These are phyloP conservation scores for Colletotrichum ledebouriae DNA, from an alignment of 2,329 filamentous ascomycete species.

Conservation along the genomic window DNA sequence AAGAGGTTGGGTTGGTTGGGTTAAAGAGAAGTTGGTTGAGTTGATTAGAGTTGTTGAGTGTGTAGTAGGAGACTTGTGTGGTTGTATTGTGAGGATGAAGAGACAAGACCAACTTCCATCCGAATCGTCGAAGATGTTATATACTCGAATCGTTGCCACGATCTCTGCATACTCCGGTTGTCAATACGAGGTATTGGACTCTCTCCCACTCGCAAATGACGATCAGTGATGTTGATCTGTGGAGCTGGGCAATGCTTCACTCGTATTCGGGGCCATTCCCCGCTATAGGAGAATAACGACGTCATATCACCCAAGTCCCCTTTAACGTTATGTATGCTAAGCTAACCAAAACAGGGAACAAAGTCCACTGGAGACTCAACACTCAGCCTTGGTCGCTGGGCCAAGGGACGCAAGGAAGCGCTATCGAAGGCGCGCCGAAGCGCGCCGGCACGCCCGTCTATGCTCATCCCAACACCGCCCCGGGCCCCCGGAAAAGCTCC, in stretches of 20 bases:
- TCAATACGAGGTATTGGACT: slow-evolving; percentile 25
- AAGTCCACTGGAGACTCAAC: slow-evolving; percentile 14
- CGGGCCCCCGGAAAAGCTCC: slow-evolving; percentile 15
- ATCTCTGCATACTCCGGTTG: slow-evolving; percentile 5
- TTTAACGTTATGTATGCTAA: slow-evolving; percentile 24
- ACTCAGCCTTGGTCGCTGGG: not conserved
- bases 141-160: slow-evolving; percentile 7
- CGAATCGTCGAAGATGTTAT: not conserved
- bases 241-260: slow-evolving; percentile 10
- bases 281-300: slow-evolving; percentile 27
- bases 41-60: slow-evolving; percentile 8
- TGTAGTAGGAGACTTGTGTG: slow-evolving; percentile 8
- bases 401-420: slow-evolving; percentile 12
- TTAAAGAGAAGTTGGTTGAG: slow-evolving; percentile 5
- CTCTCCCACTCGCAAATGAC: slow-evolving; percentile 24
- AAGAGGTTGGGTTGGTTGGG: not conserved
- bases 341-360: slow-evolving; percentile 26
- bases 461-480: slow-evolving; percentile 30
- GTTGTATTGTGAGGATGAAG: slow-evolving; percentile 19
- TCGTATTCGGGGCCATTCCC: slow-evolving; percentile 28
- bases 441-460: not conserved
- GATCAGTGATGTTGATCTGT: slow-evolving; percentile 31
- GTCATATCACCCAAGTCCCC: slow-evolving; percentile 16
- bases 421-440: slow-evolving; percentile 20
- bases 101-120: not conserved